Conservation (phyloP, 495 filamentous ascomycete genomes). For the Aspergillus bridgeri region DNA sequence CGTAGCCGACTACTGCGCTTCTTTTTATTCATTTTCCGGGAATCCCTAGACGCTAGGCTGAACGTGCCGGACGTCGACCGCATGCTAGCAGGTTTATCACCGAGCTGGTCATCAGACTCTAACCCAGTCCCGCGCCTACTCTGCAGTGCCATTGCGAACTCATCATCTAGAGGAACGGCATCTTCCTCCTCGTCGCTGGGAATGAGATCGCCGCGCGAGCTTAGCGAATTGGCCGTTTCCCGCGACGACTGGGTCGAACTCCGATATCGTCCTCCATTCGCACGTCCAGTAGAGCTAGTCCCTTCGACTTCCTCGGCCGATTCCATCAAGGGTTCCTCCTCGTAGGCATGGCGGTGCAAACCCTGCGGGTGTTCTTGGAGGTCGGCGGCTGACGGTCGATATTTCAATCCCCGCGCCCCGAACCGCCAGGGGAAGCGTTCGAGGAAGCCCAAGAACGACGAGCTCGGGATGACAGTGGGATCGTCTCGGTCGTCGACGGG, state of each 20-base stretch:
- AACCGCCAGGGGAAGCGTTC: slow-evolving; percentile 81
- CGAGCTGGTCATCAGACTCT: slow-evolving; percentile 66
- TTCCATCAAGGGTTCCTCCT: slow-evolving; percentile 72
- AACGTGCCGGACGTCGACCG: slow-evolving; percentile 52
- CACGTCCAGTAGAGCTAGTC: slow-evolving; percentile 19
- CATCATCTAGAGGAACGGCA: slow-evolving; percentile 88
- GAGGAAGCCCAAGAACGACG: slow-evolving; percentile 81
- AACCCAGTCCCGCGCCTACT: slow-evolving; percentile 55
- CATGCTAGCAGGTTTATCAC: slow-evolving; percentile 64
- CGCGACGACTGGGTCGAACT: slow-evolving; percentile 81
- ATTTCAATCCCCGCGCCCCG: slow-evolving; percentile 73
- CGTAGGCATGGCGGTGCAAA: slow-evolving; percentile 41
- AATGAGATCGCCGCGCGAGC: slow-evolving; percentile 91
- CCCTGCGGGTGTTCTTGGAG: slow-evolving; percentile 80
- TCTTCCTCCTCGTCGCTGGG: slow-evolving; percentile 92
- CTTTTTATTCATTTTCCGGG: slow-evolving; percentile 32
- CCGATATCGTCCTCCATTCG: slow-evolving; percentile 55
- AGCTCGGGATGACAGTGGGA: slow-evolving; percentile 86
- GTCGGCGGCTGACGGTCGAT: slow-evolving; percentile 88
- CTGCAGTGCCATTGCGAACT: slow-evolving; percentile 78
- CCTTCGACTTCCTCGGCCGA: slow-evolving; percentile 49
- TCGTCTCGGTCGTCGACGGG: slow-evolving; percentile 59
- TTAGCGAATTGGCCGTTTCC: slow-evolving; percentile 80
- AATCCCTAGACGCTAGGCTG: slow-evolving; percentile 49
- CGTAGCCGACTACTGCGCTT: slow-evolving; percentile 23